Base-by-base conservation (phyloP, 192 early-diverging fungal genomes). In the Haplosporangium gracile region DNA sequence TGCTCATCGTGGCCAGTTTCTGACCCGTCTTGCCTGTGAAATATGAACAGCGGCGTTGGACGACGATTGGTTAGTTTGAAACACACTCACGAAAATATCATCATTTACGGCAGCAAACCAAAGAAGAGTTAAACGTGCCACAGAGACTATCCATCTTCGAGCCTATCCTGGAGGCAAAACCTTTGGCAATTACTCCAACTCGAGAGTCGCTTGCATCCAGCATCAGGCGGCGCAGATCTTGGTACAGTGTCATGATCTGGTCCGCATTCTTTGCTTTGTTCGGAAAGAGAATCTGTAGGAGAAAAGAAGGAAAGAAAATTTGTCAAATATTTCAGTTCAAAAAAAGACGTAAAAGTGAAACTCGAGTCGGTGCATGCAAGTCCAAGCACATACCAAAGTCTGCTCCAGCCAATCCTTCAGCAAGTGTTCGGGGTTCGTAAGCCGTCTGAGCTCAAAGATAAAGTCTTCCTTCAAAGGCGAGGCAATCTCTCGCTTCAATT, bases 391-490 rank as follows among this genome's bases (percentile, higher is more conserved):
- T 89, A 92, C 91, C 75, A 80, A 47, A 9, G 86, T 80, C 51
- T 89, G 85, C 20, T 94, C 94, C 8, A 93, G 79, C 86, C 92
- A 95, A 73, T 96, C 94, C 69, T 95, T 94, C 39, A 94, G 83
- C 47, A 93, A 82, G 88, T 95, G 94, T 24, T 93, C 90, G 0
- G 95, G 91, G 76, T 96, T 92, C 24, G 93, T 92, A 15, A 96
- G 84, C 7, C 95, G 89, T 8, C 90, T 82, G 11, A 96, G 83
- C 71, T 96, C 95, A 34, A 88, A 78, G n/a, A 90, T 88, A 57
- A 96, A 92, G 8, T 89, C 89, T 20, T 94, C 90, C 43, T 91
- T 86, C 26, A 92, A 51, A 5, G 89, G 89, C 1, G 93, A 93
- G 2, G 78, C 74, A 2, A 93, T 75, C 0, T 78, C 45, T 22